Evolutionary conservation across 2,329 filamentous ascomycete species (phyloP), one percentile per base, ranked within the genome.

Genomic region (Pestalotiopsis sp.): DNA sequence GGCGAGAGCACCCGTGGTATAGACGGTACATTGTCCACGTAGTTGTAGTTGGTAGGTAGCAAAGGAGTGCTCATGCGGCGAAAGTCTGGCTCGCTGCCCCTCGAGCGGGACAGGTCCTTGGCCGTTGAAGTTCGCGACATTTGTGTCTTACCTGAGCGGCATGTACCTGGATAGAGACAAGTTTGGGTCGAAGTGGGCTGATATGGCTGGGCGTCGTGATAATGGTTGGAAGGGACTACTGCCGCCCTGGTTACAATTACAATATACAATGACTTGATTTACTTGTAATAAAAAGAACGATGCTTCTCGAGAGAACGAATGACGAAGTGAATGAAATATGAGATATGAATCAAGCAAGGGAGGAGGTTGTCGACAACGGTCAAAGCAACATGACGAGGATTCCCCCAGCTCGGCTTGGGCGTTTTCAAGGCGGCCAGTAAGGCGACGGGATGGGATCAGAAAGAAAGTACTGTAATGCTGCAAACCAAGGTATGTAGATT

Each of bases 1-100:
- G 77, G 76, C 9, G 71, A 72, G 20, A 69, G 45, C n/a, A 70
- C 68, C 36, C 69, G 52, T 6, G 70, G 70, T 13, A 67, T 62
- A 17, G 70, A 59, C 38, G 70, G 67, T n/a, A 57, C 20, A 31
- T 60, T 45, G 56, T 69, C 56, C 17, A 63, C 27, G 41, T 67
- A 66, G 36, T 63, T 66, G 17, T 45, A 27, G 45, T 57, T 67
- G 12, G 68, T 67, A n/a, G 71, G 59, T 20, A 69, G 57, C 17
- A 68, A 27, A 17, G 71, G 68, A 27, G 60, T 27, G 45, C 58
- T 70, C 14, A 52, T 45, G 17, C 70, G 66, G 14, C 67, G 66
- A 63, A 68, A 62, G 31, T 68, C 65, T 11, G 65, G 41, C 6
- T 64, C 52, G 62, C 27, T 64, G 17, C 23, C 58, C 38, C 63